Evolutionary conservation across 805 yeast genomes (phyloP).

Genomic region (Candida caryicola): DNA sequence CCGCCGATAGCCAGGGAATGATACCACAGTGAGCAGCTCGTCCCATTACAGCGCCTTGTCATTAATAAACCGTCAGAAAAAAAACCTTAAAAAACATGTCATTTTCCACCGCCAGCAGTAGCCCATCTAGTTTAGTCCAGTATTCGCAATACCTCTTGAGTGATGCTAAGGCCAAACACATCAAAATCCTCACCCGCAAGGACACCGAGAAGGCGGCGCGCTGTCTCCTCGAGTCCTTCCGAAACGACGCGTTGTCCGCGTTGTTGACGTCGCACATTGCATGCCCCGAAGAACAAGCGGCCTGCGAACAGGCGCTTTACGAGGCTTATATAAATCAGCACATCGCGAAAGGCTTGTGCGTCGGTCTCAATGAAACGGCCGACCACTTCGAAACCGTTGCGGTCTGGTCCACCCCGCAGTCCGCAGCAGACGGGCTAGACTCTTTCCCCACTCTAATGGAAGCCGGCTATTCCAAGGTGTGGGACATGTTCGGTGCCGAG

Average conservation of each 20-base stretch:
- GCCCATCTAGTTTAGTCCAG: not conserved
- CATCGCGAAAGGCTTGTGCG: constrained; percentile 46
- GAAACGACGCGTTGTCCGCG: constrained; percentile 33
- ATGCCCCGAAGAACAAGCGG: constrained; percentile 13
- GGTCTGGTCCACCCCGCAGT: constrained; percentile 50
- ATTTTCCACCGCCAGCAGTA: not conserved
- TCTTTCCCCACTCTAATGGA: constrained; percentile 47
- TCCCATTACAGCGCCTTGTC: too few species aligned
- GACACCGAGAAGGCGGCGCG: constrained; percentile 36
- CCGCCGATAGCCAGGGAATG: not conserved
- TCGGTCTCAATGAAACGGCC: constrained; percentile 47
- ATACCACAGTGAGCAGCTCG: too few species aligned
- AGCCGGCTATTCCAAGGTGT: constrained; percentile 51
- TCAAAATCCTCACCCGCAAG: constrained; percentile 8
- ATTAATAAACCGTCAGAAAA: too few species aligned
- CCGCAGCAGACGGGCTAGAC: constrained; percentile 40
- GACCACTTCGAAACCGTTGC: constrained; percentile 51
- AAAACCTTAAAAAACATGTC: not conserved
- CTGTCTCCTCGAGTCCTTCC: constrained; percentile 36
- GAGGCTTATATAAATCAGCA: constrained; percentile 53
- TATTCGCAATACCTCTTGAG: not conserved
- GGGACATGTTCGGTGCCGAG: constrained; percentile 46
- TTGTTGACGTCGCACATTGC: constrained; percentile 25
- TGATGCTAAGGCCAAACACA: constrained; percentile 3
- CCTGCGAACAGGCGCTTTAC: constrained; percentile 40